Evolutionary conservation across 306 rosid genomes (phyloP).

Genomic region (Leucaena leucocephala): DNA sequence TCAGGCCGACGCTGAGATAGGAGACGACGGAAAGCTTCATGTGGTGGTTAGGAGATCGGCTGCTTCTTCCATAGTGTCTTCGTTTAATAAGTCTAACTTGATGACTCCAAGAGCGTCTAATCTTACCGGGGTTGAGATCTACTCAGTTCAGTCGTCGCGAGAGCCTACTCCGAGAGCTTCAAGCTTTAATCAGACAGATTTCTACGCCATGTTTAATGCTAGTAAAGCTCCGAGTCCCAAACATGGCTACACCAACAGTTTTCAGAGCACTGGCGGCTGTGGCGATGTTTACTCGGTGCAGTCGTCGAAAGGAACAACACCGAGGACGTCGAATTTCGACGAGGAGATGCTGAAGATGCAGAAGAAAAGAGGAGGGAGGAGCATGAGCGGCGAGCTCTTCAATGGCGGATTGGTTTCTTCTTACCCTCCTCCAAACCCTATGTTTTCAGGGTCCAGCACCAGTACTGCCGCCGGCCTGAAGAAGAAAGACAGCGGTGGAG

Average conservation of each 20-base stretch:
- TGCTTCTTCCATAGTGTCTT: conserved; percentile 61
- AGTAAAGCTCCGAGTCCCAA: conserved; percentile 74
- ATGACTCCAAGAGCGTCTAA: conserved; percentile 69
- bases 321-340: conserved; percentile 67
- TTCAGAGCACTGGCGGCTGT: conserved; percentile 37
- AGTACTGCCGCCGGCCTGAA: conserved; percentile 36
- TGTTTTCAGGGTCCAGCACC: conserved; percentile 48
- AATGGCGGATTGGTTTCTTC: conserved; percentile 44
- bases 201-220: conserved; percentile 59
- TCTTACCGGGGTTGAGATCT: conserved; percentile 70
- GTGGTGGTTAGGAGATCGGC: conserved; percentile 65
- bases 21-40: conserved; percentile 70
- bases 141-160: conserved; percentile 69
- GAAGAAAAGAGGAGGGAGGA: conserved; percentile 54
- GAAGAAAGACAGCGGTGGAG: conserved; percentile 34
- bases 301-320: conserved; percentile 63
- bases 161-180: conserved; percentile 76
- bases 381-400: conserved; percentile 63
- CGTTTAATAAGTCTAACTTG: conserved; percentile 58
- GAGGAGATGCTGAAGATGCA: conserved; percentile 54
- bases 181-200: conserved; percentile 64
- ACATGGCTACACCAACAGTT: conserved; percentile 52
- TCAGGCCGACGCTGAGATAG: conserved; percentile 67
- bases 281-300: conserved; percentile 61
- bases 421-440: conserved; percentile 58